These are phyloP conservation scores for Talaromyces liani DNA, from an alignment of 495 filamentous ascomycete genomes.

Conservation along the genomic window DNA sequence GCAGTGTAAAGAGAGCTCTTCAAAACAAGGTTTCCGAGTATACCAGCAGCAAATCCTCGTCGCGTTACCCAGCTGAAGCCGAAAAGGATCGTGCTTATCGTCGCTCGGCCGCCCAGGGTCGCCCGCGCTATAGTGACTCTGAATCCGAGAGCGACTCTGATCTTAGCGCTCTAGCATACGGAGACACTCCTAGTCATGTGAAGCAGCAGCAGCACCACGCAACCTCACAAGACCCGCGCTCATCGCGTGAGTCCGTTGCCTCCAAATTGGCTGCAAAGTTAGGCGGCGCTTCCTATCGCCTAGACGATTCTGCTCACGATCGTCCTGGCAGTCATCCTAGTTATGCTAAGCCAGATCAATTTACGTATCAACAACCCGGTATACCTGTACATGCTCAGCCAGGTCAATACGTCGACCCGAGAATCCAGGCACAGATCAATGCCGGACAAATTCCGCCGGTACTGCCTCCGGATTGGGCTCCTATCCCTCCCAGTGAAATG, in stretches of 20 bases:
- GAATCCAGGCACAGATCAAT: neutral
- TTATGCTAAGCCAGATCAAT: slow-evolving; percentile 43
- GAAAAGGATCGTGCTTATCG: slow-evolving; percentile 14
- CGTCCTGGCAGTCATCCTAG: slow-evolving; percentile 27
- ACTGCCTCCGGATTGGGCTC: slow-evolving; percentile 24
- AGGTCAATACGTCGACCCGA: slow-evolving; percentile 14
- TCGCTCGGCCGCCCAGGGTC: slow-evolving; percentile 20
- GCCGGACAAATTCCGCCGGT: slow-evolving; percentile 7
- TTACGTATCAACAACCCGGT: slow-evolving; percentile 39
- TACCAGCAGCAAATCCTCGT: slow-evolving; percentile 17
- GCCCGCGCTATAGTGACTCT: slow-evolving; percentile 20
- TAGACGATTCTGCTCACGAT: slow-evolving; percentile 6
- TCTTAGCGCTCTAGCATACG: slow-evolving; percentile 33
- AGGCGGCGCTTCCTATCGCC: slow-evolving; percentile 1
- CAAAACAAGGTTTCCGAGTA: neutral
- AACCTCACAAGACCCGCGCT: slow-evolving; percentile 6
- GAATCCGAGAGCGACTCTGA: slow-evolving; percentile 35
- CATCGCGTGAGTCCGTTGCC: slow-evolving; percentile 9
- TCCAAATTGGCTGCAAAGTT: neutral
- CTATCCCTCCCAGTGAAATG: slow-evolving; percentile 33
- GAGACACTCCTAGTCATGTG: slow-evolving; percentile 16
- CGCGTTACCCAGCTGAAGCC: slow-evolving; percentile 14
- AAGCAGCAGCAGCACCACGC: slow-evolving; percentile 9
- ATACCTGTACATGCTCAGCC: slow-evolving; percentile 22
- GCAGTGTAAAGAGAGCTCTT: neutral